phyloP scores from a whole-genome alignment of 805 yeast genomes.

The Pichia sporocuriosa region DNA sequence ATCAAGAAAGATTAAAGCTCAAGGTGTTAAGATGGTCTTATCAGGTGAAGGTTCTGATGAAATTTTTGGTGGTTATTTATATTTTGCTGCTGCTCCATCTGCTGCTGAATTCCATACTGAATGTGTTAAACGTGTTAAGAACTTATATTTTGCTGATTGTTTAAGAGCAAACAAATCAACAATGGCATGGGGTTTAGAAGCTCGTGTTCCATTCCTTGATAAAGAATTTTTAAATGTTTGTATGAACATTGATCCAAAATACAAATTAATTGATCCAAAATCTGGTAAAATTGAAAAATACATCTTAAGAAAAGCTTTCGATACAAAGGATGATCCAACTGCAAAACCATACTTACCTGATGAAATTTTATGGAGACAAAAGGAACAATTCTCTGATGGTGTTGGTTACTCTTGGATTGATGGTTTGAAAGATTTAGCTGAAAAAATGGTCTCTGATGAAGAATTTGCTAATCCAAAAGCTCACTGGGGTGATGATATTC shows the following conservation, averaged over 20 bases:
- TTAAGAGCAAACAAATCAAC: constrained; percentile 98
- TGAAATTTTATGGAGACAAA: constrained; percentile 98
- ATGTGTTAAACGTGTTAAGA: constrained; percentile 92
- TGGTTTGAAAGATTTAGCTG: constrained; percentile 93
- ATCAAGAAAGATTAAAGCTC: constrained; percentile 96
- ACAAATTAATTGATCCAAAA: constrained; percentile 71
- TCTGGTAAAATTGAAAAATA: constrained; percentile 88
- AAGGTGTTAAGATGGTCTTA: constrained; percentile 98
- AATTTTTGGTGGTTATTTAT: constrained; percentile 96
- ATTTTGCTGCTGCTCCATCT: constrained; percentile 94
- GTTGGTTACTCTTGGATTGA: constrained; percentile 99
- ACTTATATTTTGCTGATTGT: constrained; percentile 96
- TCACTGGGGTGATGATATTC: constrained; percentile 93
- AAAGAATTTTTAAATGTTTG: constrained; percentile 83
- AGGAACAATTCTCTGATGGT: constrained; percentile 99
- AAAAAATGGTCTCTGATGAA: constrained; percentile 79
- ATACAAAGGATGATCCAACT: constrained; percentile 75
- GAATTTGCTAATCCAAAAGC: constrained; percentile 85
- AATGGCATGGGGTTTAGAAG: constrained; percentile 99
- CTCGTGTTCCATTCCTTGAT: constrained; percentile 98
- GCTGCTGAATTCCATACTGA: constrained; percentile 92
- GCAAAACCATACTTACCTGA: constrained; percentile 86
- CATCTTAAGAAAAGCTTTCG: constrained; percentile 95
- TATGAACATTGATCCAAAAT: constrained; percentile 92
- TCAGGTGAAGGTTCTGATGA: constrained; percentile 99